phyloP scores from a whole-genome alignment of 352 stramenopile genomes.

The Phytophthora sansomeana region DNA sequence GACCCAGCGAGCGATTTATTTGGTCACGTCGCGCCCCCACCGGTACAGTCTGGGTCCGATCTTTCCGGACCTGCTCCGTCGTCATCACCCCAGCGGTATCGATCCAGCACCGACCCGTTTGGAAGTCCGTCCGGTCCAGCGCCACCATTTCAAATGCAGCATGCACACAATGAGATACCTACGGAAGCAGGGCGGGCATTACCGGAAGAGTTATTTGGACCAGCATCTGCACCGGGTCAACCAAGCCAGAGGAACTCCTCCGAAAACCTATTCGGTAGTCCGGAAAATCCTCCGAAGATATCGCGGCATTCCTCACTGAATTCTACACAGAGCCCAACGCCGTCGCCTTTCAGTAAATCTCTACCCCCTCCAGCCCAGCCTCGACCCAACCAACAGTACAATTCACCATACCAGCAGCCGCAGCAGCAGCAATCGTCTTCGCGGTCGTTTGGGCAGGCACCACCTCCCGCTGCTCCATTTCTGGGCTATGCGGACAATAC shows the following conservation, averaged over 20 bases:
- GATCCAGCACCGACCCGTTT: slow-evolving; percentile 41
- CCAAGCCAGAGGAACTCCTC: slow-evolving; percentile 44
- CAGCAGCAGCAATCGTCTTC: slow-evolving; percentile 28
- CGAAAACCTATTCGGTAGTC: slow-evolving; percentile 56
- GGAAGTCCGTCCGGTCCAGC: slow-evolving; percentile 27
- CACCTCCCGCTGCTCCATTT: slow-evolving; percentile 74
- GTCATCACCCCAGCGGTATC: slow-evolving; percentile 25
- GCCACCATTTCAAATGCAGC: slow-evolving; percentile 44
- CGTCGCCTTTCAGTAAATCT: slow-evolving; percentile 27
- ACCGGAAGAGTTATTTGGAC: slow-evolving; percentile 52
- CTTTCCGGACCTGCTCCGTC: slow-evolving; percentile 24
- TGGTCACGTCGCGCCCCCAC: slow-evolving; percentile 16
- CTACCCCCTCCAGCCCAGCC: slow-evolving; percentile 24
- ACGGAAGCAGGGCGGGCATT: slow-evolving; percentile 32
- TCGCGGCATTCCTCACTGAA: slow-evolving; percentile 51
- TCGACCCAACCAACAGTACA: slow-evolving; percentile 30
- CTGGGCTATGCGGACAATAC: slow-evolving; percentile 63
- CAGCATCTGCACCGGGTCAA: slow-evolving; percentile 37
- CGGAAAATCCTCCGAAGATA: slow-evolving; percentile 23
- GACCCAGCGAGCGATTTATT: slow-evolving; percentile 28
- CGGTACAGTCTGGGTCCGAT: slow-evolving; percentile 11
- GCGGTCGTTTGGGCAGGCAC: slow-evolving; percentile 49
- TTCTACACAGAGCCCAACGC: slow-evolving; percentile 53
- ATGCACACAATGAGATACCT: slow-evolving; percentile 18
- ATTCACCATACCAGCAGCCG: slow-evolving; percentile 31